Evolutionary conservation across 2,329 filamentous ascomycete species (phyloP).

Genomic region (Hymenoscyphus repandus): DNA sequence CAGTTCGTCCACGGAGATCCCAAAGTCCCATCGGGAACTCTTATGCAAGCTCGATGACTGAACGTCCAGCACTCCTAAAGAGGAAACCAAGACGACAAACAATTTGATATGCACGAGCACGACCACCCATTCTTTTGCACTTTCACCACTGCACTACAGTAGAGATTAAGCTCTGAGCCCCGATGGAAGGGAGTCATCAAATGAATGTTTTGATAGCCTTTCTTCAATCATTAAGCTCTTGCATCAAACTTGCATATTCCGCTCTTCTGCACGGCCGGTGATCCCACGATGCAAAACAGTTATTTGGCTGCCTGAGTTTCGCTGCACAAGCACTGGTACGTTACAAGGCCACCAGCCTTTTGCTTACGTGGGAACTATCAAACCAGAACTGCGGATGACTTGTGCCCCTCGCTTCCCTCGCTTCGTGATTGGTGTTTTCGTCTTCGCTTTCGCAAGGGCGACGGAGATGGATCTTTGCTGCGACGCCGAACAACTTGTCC

Average conservation of each 20-base stretch:
- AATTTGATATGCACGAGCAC: too few relatives aligned
- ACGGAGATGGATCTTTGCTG: not conserved
- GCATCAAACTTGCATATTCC: constrained; percentile 2
- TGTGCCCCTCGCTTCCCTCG: constrained; percentile 3
- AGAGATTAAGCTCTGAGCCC: too few relatives aligned
- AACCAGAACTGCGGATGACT: constrained; percentile 9
- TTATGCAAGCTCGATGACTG: constrained; percentile 2
- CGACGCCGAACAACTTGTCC: not conserved
- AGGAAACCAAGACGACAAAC: not conserved
- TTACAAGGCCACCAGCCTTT: constrained; percentile 7
- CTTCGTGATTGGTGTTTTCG: constrained; percentile 3
- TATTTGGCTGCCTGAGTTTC: constrained; percentile 3
- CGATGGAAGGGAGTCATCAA: not conserved
- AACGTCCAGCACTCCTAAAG: not conserved
- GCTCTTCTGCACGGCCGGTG: constrained; percentile 8
- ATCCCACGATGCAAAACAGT: not conserved
- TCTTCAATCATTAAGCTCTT: not conserved
- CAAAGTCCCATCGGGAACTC: not conserved
- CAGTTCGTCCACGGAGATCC: not conserved
- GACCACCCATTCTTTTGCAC: too few relatives aligned
- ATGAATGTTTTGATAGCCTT: not conserved
- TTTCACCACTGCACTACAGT: not conserved
- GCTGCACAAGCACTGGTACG: constrained; percentile 11
- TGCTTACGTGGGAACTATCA: constrained; percentile 7
- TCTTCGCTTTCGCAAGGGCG: not conserved